Evolutionary conservation across 768 basidiomycete species (phyloP).

Genomic region (Rhizopogon sp.): DNA sequence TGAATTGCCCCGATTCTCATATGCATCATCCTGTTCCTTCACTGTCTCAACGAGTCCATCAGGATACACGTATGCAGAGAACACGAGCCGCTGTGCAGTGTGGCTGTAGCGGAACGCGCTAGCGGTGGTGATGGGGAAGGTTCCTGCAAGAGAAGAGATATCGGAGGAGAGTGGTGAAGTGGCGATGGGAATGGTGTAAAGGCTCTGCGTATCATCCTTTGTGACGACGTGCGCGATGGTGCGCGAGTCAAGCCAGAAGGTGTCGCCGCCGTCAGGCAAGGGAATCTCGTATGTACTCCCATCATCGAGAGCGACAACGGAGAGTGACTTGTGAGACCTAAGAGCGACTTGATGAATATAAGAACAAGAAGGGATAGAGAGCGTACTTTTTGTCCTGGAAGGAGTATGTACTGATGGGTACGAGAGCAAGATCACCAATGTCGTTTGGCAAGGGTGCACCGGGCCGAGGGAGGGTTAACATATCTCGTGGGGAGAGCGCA

Average conservation of each 20-base stretch:
- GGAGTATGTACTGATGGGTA: slow-evolving; percentile 64
- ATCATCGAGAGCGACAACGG: slow-evolving; percentile 54
- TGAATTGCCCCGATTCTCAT: slow-evolving; percentile 66
- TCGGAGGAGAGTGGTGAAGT: slow-evolving; percentile 30
- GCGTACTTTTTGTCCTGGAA: slow-evolving; percentile 71
- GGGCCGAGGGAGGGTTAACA: slow-evolving; percentile 67
- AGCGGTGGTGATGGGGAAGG: slow-evolving; percentile 62
- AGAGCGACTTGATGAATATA: not conserved
- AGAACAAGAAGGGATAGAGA: not conserved
- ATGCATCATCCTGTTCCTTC: slow-evolving; percentile 63
- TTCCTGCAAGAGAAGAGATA: slow-evolving; percentile 47
- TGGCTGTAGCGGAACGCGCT: slow-evolving; percentile 66
- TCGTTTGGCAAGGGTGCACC: slow-evolving; percentile 62
- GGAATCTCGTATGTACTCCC: slow-evolving; percentile 49
- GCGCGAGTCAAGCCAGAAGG: slow-evolving; percentile 72
- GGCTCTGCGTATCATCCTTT: slow-evolving; percentile 42
- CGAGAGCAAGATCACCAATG: slow-evolving; percentile 62
- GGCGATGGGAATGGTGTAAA: slow-evolving; percentile 57
- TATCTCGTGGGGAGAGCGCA: slow-evolving; percentile 65
- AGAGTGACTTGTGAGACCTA: slow-evolving; percentile 70
- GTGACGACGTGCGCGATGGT: slow-evolving; percentile 70
- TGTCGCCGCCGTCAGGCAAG: slow-evolving; percentile 63
- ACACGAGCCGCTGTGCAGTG: slow-evolving; percentile 61
- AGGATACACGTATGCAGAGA: slow-evolving; percentile 78
- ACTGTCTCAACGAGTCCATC: slow-evolving; percentile 71